phyloP scores from a whole-genome alignment of 2,329 filamentous ascomycete species.

The Aspergillus pseudotamarii region DNA sequence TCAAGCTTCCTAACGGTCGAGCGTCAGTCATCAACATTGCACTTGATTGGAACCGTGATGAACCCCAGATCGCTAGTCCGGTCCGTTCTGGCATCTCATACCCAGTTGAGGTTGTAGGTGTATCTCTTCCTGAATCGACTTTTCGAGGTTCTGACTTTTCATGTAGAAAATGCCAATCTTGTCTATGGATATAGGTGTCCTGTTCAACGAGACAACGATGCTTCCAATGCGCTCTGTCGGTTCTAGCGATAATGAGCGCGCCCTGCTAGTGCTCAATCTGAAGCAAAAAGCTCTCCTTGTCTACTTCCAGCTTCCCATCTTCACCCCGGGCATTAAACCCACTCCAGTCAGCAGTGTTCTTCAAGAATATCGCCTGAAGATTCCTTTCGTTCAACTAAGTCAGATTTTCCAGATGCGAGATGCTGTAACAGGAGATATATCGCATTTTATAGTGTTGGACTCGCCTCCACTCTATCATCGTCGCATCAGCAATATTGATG shows the following conservation, averaged over 20 bases:
- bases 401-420: conserved; percentile 39
- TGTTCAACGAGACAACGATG: conserved; percentile 58
- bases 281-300: conserved; percentile 48
- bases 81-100: conserved; percentile 34
- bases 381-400: conserved; percentile 50
- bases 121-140: background rate
- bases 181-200: conserved; percentile 65
- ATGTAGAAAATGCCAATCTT: conserved; percentile 47
- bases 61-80: conserved; percentile 36
- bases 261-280: conserved; percentile 48
- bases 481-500: conserved; percentile 34
- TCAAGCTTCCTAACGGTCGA: conserved; percentile 31
- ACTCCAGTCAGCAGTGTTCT: conserved; percentile 3
- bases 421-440: conserved; percentile 19
- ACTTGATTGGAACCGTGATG: conserved; percentile 26
- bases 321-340: conserved; percentile 16
- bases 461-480: conserved; percentile 51
- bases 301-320: conserved; percentile 44
- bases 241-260: conserved; percentile 18
- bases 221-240: conserved; percentile 58
- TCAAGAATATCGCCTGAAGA: conserved; percentile 45
- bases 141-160: background rate
- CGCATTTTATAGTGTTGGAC: conserved; percentile 44
- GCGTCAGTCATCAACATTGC: conserved; percentile 23
- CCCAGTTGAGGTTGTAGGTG: conserved; percentile 41